Conservation (phyloP, 257 asterid species). For the Petunia axillaris region DNA sequence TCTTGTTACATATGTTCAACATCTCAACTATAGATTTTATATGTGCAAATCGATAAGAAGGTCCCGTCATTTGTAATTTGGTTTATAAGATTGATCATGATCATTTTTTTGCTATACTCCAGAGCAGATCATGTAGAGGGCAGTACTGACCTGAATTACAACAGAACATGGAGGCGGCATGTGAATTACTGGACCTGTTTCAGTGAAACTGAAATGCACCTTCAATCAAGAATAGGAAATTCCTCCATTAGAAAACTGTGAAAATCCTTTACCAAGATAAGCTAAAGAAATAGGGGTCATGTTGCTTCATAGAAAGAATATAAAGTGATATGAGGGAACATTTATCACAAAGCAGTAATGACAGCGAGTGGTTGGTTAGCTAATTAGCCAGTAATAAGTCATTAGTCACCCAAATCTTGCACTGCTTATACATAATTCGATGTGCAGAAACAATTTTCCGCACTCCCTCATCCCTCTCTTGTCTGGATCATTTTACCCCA, state of each 20-base stretch:
- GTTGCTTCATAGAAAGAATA: slow-evolving; percentile 19
- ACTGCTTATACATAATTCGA: not conserved
- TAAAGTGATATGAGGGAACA: not conserved
- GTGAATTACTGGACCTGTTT: slow-evolving; percentile 66
- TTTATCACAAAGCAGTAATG: not conserved
- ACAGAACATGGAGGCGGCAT: slow-evolving; percentile 95
- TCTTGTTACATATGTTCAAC: not conserved
- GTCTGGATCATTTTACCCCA: not conserved
- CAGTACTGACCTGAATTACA: slow-evolving; percentile 71
- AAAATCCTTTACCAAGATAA: not conserved
- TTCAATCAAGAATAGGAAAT: slow-evolving; percentile 40
- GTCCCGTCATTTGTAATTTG: not conserved
- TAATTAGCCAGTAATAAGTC: not conserved
- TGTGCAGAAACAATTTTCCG: not conserved
- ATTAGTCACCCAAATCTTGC: not conserved
- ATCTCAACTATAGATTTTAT: slow-evolving; percentile 5
- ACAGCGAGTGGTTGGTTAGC: not conserved
- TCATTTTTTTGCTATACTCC: not conserved
- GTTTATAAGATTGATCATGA: not conserved
- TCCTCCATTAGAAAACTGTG: slow-evolving; percentile 28
- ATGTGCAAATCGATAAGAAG: not conserved
- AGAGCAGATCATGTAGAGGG: not conserved
- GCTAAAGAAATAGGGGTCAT: slow-evolving; percentile 5
- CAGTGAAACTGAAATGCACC: slow-evolving; percentile 78
- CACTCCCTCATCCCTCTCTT: not conserved